Percentiles rank a stretch among this genome's conserved stretches.
Evolutionary conservation across 2,329 filamentous ascomycete genomes (phyloP).

Genomic region (Harringtonia aguacate): DNA sequence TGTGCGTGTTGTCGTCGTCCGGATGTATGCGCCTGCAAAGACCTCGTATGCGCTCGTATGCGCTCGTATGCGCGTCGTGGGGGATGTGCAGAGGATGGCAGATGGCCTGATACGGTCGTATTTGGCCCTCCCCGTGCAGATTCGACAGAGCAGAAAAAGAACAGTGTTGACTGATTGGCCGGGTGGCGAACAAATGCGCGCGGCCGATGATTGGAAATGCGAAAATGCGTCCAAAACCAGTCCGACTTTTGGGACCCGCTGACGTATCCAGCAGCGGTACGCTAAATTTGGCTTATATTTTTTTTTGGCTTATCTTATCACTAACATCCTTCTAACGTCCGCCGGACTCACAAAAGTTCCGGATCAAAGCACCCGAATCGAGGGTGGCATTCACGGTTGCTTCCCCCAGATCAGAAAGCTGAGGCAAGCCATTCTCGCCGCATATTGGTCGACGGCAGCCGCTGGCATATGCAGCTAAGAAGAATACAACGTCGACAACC

Average conservation of each 20-base stretch:
- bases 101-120: background rate
- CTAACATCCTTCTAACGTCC: background rate
- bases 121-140: background rate
- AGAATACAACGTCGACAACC: no score
- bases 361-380: no score
- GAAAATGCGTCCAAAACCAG: background rate
- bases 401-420: no score
- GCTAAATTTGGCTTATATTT: constrained; percentile 5
- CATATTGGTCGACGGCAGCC: no score
- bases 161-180: constrained; percentile 6
- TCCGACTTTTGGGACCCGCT: constrained; percentile 8
- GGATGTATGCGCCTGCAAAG: background rate
- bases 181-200: constrained; percentile 10
- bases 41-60: background rate
- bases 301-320: constrained; percentile 13
- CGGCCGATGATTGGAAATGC: constrained; percentile 9
- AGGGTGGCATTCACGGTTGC: no score
- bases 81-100: background rate
- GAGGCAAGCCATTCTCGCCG: no score
- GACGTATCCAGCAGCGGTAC: constrained; percentile 5
- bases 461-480: no score
- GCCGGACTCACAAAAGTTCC: no score
- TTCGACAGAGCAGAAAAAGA: background rate
- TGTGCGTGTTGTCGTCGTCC: background rate
- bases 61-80: background rate